phyloP scores from a whole-genome alignment of 2,329 filamentous ascomycete species.

The Penicillium palitans region DNA sequence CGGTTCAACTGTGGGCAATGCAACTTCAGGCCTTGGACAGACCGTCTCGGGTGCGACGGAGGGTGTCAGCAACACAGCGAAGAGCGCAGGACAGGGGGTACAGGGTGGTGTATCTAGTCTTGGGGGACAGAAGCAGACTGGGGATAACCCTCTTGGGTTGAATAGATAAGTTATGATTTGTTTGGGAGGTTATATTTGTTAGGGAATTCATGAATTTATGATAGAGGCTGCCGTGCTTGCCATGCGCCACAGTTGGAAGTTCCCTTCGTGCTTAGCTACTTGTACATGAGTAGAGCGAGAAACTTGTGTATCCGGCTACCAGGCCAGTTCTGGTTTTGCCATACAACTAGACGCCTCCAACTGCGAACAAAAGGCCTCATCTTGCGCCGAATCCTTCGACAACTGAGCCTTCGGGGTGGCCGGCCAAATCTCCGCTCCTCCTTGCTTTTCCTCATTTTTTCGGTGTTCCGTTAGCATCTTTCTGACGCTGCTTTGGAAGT shows the following conservation, averaged over 20 bases:
- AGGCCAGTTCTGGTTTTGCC: slow-evolving; percentile 15
- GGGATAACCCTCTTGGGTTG: slow-evolving; percentile 24
- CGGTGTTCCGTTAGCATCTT: slow-evolving; percentile 51
- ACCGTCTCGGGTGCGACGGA: slow-evolving; percentile 32
- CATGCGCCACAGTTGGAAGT: no score
- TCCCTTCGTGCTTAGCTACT: not conserved
- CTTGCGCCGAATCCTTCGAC: slow-evolving; percentile 12
- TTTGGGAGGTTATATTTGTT: not conserved
- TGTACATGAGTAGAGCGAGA: not conserved
- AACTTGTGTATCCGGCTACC: slow-evolving; percentile 3
- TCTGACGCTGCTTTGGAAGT: slow-evolving; percentile 55
- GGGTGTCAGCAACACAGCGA: slow-evolving; percentile 33
- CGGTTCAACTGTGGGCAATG: slow-evolving; percentile 37
- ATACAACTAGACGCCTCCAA: slow-evolving; percentile 19
- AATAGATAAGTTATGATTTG: not conserved
- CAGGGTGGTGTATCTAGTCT: slow-evolving; percentile 15
- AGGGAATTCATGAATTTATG: not conserved
- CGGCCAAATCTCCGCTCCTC: slow-evolving; percentile 53
- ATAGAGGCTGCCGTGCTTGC: not conserved
- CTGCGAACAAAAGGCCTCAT: slow-evolving; percentile 21
- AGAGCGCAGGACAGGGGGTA: slow-evolving; percentile 20
- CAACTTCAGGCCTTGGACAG: slow-evolving; percentile 32
- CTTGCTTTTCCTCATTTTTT: slow-evolving; percentile 45
- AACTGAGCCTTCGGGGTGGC: slow-evolving; percentile 27
- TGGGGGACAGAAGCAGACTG: slow-evolving; percentile 25